A percentile compares a stretch with the other conserved stretches of the same genome.
Conservation (phyloP, 1,284 basidiomycete species). For the Volvariella volvacea region DNA sequence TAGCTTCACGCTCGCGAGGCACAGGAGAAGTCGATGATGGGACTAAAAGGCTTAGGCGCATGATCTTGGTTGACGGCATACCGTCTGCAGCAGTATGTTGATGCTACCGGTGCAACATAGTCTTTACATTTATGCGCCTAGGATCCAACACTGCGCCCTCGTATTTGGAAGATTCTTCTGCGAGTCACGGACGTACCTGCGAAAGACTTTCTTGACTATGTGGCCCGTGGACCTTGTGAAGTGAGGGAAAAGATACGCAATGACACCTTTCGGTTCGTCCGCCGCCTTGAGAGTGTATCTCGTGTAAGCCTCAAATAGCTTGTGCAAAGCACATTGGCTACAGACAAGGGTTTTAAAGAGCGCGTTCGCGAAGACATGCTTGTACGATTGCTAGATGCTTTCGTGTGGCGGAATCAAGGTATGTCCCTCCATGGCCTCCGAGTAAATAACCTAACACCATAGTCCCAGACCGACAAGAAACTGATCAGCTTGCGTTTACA, state of each 20-base stretch:
- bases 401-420: conserved; percentile 93
- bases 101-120: neutral
- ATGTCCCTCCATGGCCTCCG: conserved; percentile 10
- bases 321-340: conserved; percentile 76
- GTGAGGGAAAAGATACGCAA: conserved; percentile 88
- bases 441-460: neutral
- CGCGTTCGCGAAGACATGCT: conserved; percentile 95
- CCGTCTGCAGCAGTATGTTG: conserved; percentile 54
- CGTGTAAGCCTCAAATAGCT: conserved; percentile 10
- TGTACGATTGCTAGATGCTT: conserved; percentile 91
- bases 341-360: conserved; percentile 92
- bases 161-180: conserved; percentile 90
- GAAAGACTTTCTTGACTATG: conserved; percentile 75
- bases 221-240: conserved; percentile 77
- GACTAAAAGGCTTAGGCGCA: conserved; percentile 71
- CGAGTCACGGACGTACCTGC: conserved; percentile 73
- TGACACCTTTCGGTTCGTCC: conserved; percentile 64
- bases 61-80: conserved; percentile 86
- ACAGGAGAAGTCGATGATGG: conserved; percentile 71
- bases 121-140: conserved; percentile 19
- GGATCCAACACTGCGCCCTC: conserved; percentile 71
- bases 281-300: neutral
- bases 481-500: conserved; percentile 74
- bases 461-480: conserved; percentile 59
- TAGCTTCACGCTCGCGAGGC: conserved; percentile 56